These are phyloP conservation scores for Cladosporium oxysporum DNA, from an alignment of 2,329 filamentous ascomycete species.

Conservation along the genomic window DNA sequence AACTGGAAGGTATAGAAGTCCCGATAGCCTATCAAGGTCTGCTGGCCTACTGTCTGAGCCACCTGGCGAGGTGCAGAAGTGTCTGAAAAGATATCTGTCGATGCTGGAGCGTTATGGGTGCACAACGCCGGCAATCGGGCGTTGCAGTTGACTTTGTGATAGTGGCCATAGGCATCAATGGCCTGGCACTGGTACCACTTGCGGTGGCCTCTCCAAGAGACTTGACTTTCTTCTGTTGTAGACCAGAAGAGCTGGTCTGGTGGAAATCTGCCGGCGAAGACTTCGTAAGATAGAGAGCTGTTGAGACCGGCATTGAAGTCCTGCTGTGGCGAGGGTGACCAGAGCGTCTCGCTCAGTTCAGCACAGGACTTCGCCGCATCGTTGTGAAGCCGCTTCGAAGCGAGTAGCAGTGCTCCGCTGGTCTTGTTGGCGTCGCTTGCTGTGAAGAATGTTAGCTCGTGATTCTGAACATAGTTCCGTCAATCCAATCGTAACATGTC, in stretches of 20 bases:
- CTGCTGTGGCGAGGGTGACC: neutral
- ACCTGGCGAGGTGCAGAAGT: slow-evolving; percentile 27
- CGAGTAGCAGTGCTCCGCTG: neutral
- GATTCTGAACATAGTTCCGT: too few species aligned
- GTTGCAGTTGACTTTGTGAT: neutral
- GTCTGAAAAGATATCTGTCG: slow-evolving; percentile 23
- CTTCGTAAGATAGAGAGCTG: slow-evolving; percentile 26
- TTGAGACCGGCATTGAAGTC: slow-evolving; percentile 25
- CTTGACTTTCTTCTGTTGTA: neutral
- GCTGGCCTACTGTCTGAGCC: slow-evolving; percentile 24
- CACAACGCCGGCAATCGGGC: slow-evolving; percentile 26
- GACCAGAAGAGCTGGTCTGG: slow-evolving; percentile 25
- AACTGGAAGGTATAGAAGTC: slow-evolving; percentile 27
- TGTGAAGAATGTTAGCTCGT: neutral
- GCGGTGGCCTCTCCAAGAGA: neutral
- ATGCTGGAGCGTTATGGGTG: slow-evolving; percentile 29
- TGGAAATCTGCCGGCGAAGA: slow-evolving; percentile 22
- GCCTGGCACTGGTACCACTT: neutral
- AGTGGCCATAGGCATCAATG: neutral
- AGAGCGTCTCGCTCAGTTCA: neutral
- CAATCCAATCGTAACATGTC: neutral
- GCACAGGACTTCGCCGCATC: neutral
- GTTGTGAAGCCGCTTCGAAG: neutral
- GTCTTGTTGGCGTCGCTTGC: neutral
- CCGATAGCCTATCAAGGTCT: slow-evolving; percentile 27